These are phyloP conservation scores for Tolypocladium tundrense DNA, from an alignment of 2,329 filamentous ascomycete genomes.

Conservation along the genomic window DNA sequence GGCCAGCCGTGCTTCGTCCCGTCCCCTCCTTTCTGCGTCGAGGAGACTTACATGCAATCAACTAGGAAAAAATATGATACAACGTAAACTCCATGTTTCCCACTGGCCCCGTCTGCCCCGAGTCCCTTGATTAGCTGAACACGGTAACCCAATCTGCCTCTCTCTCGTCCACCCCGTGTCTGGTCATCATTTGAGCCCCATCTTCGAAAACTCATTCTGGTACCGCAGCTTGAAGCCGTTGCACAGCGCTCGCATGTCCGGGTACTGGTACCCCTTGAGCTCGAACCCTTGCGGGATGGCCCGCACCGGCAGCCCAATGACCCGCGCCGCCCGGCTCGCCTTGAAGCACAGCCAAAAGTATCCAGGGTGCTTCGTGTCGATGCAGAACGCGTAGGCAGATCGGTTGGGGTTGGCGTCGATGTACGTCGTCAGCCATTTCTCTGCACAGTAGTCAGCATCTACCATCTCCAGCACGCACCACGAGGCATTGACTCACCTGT, in stretches of 20 bases:
- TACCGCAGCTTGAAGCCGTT: conserved; percentile 92
- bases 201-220: conserved; percentile 54
- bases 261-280: conserved; percentile 78
- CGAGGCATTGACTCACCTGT: conserved; percentile 57
- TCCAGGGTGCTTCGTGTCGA: conserved; percentile 82
- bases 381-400: conserved; percentile 90
- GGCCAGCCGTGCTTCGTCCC: neutral
- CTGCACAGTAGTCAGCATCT: conserved; percentile 34
- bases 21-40: neutral
- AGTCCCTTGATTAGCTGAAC: neutral
- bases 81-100: neutral
- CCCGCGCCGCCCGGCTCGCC: conserved; percentile 62
- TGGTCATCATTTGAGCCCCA: conserved; percentile 27
- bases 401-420: conserved; percentile 92
- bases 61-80: neutral
- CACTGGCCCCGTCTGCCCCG: neutral
- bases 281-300: conserved; percentile 91
- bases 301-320: conserved; percentile 76
- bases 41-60: neutral
- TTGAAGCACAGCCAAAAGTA: conserved; percentile 98
- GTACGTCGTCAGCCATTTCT: conserved; percentile 93
- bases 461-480: neutral
- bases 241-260: conserved; percentile 88
- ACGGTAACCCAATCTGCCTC: neutral
- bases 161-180: neutral